Evolutionary conservation across 106 monocot species (phyloP), one percentile per base, ranked within the genome.

Genomic region (Agapanthus africanus): DNA sequence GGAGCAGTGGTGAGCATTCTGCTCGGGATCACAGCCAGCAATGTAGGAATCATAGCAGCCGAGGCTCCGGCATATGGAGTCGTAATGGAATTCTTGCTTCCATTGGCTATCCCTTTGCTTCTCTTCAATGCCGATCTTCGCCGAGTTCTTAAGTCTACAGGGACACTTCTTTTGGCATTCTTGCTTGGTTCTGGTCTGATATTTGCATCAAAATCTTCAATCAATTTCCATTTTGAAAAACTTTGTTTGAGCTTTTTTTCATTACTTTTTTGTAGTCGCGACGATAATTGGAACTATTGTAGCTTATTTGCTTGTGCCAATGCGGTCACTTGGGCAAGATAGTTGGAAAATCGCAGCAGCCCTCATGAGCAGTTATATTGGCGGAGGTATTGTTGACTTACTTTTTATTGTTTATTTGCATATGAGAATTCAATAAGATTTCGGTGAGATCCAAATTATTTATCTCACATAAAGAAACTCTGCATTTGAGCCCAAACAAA

Each of bases 271-370:
- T 9, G 16, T 68, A 85, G 85, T 76, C 72, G 85, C 80, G 23
- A 85, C 85, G 32, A 76, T 63, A 46, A 59, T 81, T 72, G 81
- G 81, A 14, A 85, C 85, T 28, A 1, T 85, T 25, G 81, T 81
- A 41, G 85, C 85, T 65, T 85, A 85, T 68, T 15, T 79, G 31
- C 38, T 79, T 35, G 85, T 85, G 57, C 85, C 85, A 14, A 81
- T 85, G 85, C 50, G 72, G 35, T 81, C 85, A 11, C 81, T 85
- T 63, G 85, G 85, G 11, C 85, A 75, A 30, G 85, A 85, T 79
- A 79, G 76, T 68, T 85, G 85, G 85, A 85, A 85, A 69, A 76
- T 85, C 40, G 85, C 81, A 54, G 85, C 85, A 40, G 85, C 85
- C 26, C 74, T 85, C 19, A 85, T 85, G 85, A 73, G 78, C 67